A percentile compares a stretch with the other conserved stretches of the same genome.
These are phyloP conservation scores for Alternaria sp. DNA, from an alignment of 2,329 filamentous ascomycete genomes.

Conservation along the genomic window DNA sequence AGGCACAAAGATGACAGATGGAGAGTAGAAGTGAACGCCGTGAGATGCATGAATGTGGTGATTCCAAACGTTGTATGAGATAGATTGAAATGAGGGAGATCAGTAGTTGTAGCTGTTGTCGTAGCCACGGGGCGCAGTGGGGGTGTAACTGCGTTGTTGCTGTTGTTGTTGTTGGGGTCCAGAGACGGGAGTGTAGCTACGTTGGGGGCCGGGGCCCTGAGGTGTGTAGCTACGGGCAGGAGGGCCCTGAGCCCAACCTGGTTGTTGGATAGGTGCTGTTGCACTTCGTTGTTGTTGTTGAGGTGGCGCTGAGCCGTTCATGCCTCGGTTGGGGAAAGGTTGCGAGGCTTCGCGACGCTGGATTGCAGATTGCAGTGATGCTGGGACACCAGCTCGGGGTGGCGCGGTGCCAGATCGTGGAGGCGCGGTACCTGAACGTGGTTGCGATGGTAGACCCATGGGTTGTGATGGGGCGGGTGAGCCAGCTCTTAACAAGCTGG, in stretches of 20 bases:
- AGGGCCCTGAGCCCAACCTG: slow-evolving; percentile 29
- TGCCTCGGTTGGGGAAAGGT: slow-evolving; percentile 37
- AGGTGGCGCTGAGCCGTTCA: slow-evolving; percentile 23
- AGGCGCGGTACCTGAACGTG: slow-evolving; percentile 29
- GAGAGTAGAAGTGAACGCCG: slow-evolving; percentile 25
- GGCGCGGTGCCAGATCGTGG: slow-evolving; percentile 34
- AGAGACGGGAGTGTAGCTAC: slow-evolving; percentile 16
- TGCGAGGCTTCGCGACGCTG: slow-evolving; percentile 46
- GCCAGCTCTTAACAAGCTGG: slow-evolving; percentile 33
- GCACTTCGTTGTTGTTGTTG: slow-evolving; percentile 45
- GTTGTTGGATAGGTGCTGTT: slow-evolving; percentile 43
- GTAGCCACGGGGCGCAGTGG: slow-evolving; percentile 16
- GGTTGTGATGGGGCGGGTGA: slow-evolving; percentile 35
- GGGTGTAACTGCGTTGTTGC: neutral
- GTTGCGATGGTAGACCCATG: slow-evolving; percentile 27
- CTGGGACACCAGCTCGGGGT: slow-evolving; percentile 41
- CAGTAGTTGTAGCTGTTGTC: slow-evolving; percentile 25
- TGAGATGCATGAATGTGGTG: slow-evolving; percentile 15
- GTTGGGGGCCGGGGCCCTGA: slow-evolving; percentile 5
- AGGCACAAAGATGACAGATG: neutral
- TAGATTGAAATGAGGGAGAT: slow-evolving; percentile 8
- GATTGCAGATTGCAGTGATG: slow-evolving; percentile 45
- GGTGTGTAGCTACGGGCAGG: slow-evolving; percentile 9
- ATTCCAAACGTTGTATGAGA: slow-evolving; percentile 10
- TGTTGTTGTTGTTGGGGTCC: slow-evolving; percentile 4